phyloP scores from a whole-genome alignment of 1,284 basidiomycete species.

The Paramarasmius palmivorus region DNA sequence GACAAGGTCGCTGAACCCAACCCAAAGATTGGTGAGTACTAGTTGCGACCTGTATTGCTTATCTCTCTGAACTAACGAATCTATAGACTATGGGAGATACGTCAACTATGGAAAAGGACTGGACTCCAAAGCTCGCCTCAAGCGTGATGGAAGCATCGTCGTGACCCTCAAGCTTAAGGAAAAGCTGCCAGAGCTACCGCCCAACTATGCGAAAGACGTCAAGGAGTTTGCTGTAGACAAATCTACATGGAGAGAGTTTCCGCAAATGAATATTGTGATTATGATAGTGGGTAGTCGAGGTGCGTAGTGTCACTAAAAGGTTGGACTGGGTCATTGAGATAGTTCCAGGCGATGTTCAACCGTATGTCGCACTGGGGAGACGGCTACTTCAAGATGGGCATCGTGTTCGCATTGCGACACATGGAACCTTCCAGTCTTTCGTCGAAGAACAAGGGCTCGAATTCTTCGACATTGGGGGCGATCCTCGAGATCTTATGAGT shows the following conservation, averaged over 20 bases:
- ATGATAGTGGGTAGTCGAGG: slow-evolving; percentile 68
- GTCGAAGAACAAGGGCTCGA: slow-evolving; percentile 52
- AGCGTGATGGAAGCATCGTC: slow-evolving; percentile 39
- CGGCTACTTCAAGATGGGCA: slow-evolving; percentile 55
- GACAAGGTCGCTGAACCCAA: too few species aligned
- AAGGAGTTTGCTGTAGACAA: slow-evolving; percentile 52
- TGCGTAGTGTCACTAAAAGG: slow-evolving; percentile 23
- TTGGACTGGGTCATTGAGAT: neutral
- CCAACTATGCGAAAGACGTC: slow-evolving; percentile 45
- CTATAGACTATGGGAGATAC: slow-evolving; percentile 27
- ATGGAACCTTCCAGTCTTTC: slow-evolving; percentile 61
- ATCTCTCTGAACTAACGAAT: neutral
- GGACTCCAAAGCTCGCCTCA: slow-evolving; percentile 33
- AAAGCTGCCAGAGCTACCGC: slow-evolving; percentile 48
- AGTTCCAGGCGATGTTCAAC: slow-evolving; percentile 67
- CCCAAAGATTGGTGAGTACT: too few species aligned
- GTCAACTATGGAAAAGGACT: slow-evolving; percentile 36
- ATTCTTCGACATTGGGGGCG: slow-evolving; percentile 59
- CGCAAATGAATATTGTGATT: slow-evolving; percentile 57
- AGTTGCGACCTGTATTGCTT: neutral
- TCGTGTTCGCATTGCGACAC: slow-evolving; percentile 66
- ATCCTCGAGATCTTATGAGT: slow-evolving; percentile 62
- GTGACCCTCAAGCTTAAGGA: slow-evolving; percentile 47
- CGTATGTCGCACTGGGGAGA: slow-evolving; percentile 65
- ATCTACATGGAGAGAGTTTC: slow-evolving; percentile 36